phyloP scores from a whole-genome alignment of 2,329 filamentous ascomycete species.

The Dactylellina parvicollis region DNA sequence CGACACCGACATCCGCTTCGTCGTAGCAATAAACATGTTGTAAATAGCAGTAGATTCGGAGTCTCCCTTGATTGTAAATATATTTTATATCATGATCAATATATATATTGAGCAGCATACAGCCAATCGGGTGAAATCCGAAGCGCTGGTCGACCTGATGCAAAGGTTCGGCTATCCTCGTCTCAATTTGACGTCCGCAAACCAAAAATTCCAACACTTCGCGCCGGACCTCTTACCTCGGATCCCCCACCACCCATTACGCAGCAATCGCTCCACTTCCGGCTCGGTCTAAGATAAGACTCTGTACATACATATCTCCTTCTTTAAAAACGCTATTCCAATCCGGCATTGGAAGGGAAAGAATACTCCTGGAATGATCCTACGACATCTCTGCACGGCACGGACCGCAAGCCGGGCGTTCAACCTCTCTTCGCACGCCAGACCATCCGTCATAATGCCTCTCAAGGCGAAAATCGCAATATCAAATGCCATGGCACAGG shows the following conservation, averaged over 20 bases:
- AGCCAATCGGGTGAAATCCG: conserved; percentile 45
- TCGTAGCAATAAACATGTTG: conserved; percentile 10
- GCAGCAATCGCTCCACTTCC: conserved; percentile 6
- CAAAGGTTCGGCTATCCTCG: conserved; percentile 43
- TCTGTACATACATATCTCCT: conserved; percentile 5
- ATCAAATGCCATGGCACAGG: conserved; percentile 31
- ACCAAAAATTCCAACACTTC: conserved; percentile 43
- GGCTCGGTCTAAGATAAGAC: not conserved
- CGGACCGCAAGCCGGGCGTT: conserved; percentile 44
- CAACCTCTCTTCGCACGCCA: conserved; percentile 29
- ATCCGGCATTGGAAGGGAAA: conserved; percentile 20
- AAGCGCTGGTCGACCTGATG: conserved; percentile 24
- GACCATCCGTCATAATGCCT: conserved; percentile 29
- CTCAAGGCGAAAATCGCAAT: conserved; percentile 35
- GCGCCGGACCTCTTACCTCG: conserved; percentile 27
- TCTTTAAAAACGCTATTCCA: conserved; percentile 7
- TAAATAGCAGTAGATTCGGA: conserved; percentile 25
- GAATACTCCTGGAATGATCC: conserved; percentile 41
- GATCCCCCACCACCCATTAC: conserved; percentile 24
- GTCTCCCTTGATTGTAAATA: conserved; percentile 33
- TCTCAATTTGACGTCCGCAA: conserved; percentile 12
- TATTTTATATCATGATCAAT: conserved; percentile 9
- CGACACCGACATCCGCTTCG: not conserved
- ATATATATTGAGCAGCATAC: not conserved
- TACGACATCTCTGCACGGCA: conserved; percentile 49